phyloP scores from a whole-genome alignment of 495 filamentous ascomycete species.

The Annulohypoxylon stygium region DNA sequence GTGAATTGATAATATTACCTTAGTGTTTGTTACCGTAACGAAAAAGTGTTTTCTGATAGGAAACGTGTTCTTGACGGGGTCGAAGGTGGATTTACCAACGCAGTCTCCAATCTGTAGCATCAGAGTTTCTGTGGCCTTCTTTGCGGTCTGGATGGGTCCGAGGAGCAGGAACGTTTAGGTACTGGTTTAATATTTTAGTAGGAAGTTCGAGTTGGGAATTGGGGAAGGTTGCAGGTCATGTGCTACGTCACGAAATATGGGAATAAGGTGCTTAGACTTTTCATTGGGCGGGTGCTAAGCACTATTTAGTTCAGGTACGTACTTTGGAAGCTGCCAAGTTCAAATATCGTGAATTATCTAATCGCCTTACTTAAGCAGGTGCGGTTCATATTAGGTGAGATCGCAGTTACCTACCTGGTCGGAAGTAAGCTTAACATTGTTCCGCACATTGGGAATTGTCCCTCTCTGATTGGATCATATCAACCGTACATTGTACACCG shows the following conservation, averaged over 20 bases:
- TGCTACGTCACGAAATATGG: conserved; percentile 45
- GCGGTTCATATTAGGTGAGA: background rate
- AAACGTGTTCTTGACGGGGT: background rate
- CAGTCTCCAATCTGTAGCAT: background rate
- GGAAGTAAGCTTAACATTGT: conserved; percentile 35
- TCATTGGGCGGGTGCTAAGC: conserved; percentile 18
- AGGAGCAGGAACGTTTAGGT: conserved; percentile 31
- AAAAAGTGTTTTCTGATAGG: background rate
- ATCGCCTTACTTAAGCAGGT: conserved; percentile 12
- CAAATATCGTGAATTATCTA: background rate
- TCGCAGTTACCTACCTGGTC: conserved; percentile 4
- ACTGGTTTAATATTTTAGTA: background rate
- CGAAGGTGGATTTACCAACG: conserved; percentile 10
- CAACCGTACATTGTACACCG: conserved; percentile 13
- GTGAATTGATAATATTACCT: background rate
- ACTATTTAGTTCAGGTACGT: conserved; percentile 4
- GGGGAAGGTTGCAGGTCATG: conserved; percentile 37
- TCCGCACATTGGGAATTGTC: conserved; percentile 42
- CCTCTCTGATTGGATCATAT: conserved; percentile 31
- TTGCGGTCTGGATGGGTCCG: conserved; percentile 29
- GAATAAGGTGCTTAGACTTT: conserved; percentile 13
- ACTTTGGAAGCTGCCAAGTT: background rate
- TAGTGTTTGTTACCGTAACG: background rate
- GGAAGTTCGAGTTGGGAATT: conserved; percentile 13
- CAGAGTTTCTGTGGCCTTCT: conserved; percentile 24